Conservation (phyloP, 106 monocot genomes). For the Iris macrosiphon region DNA sequence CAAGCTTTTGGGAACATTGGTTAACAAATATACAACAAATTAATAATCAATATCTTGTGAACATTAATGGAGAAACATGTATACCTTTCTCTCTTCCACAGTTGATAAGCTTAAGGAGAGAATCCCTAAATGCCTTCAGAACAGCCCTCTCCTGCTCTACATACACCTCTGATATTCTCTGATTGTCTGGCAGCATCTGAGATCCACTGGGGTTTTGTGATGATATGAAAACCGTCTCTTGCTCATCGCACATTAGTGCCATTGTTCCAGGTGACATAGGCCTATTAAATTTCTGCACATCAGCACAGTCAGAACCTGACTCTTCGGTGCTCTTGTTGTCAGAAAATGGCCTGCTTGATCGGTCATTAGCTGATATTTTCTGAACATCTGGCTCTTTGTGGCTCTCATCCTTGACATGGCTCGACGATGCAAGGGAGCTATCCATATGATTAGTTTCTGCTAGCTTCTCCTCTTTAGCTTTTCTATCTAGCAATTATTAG, state of each 20-base stretch:
- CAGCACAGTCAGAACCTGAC: constrained; percentile 24
- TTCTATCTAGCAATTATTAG: too few species aligned
- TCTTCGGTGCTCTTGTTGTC: constrained; percentile 26
- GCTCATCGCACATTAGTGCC: constrained; percentile 63
- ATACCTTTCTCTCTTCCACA: constrained; percentile 54
- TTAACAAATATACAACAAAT: too few species aligned
- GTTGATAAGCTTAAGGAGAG: constrained; percentile 33
- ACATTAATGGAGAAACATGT: too few species aligned
- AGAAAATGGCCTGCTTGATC: constrained; percentile 10
- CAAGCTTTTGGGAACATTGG: too few species aligned
- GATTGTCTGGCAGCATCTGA: constrained; percentile 16
- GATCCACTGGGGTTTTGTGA: constrained; percentile 9
- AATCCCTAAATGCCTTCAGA: constrained; percentile 39
- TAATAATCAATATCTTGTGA: too few species aligned
- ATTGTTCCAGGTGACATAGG: constrained; percentile 60
- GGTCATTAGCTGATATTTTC: constrained; percentile 20
- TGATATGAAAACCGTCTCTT: constrained; percentile 38
- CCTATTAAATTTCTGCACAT: constrained; percentile 24
- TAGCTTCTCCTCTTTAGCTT: constrained; percentile 16
- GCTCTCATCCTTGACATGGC: constrained; percentile 10
- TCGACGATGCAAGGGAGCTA: constrained; percentile 20
- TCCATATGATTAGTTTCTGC: constrained; percentile 28
- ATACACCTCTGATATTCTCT: constrained; percentile 32
- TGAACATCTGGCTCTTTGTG: constrained; percentile 11
- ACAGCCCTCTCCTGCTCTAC: constrained; percentile 54